Evolutionary conservation across 2,329 filamentous ascomycete species (phyloP), one percentile per base, ranked within the genome.

Genomic region (Hypoxylon sp.): DNA sequence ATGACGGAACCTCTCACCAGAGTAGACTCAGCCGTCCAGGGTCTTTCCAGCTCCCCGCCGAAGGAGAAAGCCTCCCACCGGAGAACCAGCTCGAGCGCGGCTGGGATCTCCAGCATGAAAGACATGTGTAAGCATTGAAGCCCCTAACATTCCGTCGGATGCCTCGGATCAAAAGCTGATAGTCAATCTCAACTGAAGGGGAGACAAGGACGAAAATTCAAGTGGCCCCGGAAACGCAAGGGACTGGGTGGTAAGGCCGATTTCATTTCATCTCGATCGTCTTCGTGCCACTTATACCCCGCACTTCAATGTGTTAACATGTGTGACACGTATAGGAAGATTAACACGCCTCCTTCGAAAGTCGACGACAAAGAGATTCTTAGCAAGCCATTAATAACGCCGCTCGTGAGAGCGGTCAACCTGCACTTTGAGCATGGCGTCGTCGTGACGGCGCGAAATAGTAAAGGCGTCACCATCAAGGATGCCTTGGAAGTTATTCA

Each of bases 401-500:
- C 95, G 52, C 90, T 92, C 35, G 89, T 98, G 81, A 97, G 96
- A 88, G 39, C 39, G 11, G 27, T 63, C 10, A 32, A 65, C 17
- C 50, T 65, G 27, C 44, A 48, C 82, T 97, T 97, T 86, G 93
- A 93, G 15, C 85, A 97, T 58, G 95, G 95, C 56, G 88, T 96
- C 62, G 91, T 95, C 78, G 92, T 98, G 73, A 93, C 92, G 32
- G 95, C 94, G 78, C 89, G 95, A 77, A 98, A 98, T 83, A 84
- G 94, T 75, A 95, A 94, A 82, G 95, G 95, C 62, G 94, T 98
- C 74, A 98, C 95, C 63, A 95, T 98, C 86, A 98, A 98, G 86
- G 95, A 98, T 82, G 94, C 94, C 65, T 80, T 97, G 80, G 94
- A 98, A 80, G 95, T 93, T 76, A 98, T 98, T 82, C 87, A 97